Base-by-base conservation (phyloP, 805 yeast genomes). In the Candida railenensis region DNA sequence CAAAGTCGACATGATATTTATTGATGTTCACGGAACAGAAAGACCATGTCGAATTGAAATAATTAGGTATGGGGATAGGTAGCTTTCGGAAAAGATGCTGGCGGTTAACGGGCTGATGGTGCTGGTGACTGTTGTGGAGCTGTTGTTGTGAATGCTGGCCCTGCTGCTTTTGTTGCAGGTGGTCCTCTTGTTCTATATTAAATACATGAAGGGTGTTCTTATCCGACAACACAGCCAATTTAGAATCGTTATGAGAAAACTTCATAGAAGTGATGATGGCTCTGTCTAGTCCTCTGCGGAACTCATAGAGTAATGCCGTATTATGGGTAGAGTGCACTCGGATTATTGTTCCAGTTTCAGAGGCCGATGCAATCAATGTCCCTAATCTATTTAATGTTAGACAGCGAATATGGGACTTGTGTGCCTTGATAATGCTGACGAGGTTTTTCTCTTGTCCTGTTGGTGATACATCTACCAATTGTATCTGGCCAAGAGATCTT, bases 151-250 rank as follows among this genome's bases (percentile, higher is more conserved):
- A 22, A 20, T 4, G 39, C 39, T 7, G 22, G 12, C 8, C 21
- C 39, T 16, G 22, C 39, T 11, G 39, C 16, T 12, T 20, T 19
- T 19, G 39, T 7, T 12, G 22, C 21, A 5, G 37, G 8, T 15
- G 37, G 19, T 21, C 30, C 16, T 21, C 41, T 11, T 14, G 30
- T 4, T 50, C 47, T 25, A 83, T 71, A 58, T 85, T 87, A 67
- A 81, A 94, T 2, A 92, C 80, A 65, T 94, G 99, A 44, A 94
- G 67, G 0, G 99, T 94, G 54, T 82, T 84, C 60, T 92, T 94
- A 66, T 89, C 96, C 14, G 96, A 85, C 20, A 94, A 69, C 4
- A 89, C 90, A 0, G 97, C 97, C 42, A 94, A 71, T 56, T 82
- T 80, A 9, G 81, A 65, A 40, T 89, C 91, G 53, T 82, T 77